These are phyloP conservation scores for Kodamaea suecica DNA, from an alignment of 1,139 yeast genomes.

Conservation along the genomic window DNA sequence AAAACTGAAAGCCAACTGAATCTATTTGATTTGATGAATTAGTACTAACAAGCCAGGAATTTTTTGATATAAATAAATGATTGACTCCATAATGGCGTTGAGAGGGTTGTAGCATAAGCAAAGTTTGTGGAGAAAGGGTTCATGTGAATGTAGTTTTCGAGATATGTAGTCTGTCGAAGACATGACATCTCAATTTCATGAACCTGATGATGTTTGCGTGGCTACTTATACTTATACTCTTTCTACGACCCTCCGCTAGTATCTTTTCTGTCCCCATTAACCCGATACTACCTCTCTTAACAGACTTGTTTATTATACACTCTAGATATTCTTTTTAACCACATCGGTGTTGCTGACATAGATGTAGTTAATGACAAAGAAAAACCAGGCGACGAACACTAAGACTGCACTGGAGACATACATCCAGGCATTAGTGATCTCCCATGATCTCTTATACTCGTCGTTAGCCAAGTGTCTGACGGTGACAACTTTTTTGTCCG, in stretches of 20 bases:
- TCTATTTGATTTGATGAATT: background rate
- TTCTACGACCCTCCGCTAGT: too few species aligned
- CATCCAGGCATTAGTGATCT: constrained; percentile 90
- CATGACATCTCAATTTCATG: too few species aligned
- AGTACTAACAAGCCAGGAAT: constrained; percentile 2
- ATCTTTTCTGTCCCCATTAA: too few species aligned
- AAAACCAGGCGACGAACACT: constrained; percentile 73
- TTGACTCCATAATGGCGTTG: too few species aligned
- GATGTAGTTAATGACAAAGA: constrained; percentile 67
- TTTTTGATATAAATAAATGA: too few species aligned
- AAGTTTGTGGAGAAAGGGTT: too few species aligned
- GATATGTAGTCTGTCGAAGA: too few species aligned
- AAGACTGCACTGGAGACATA: constrained; percentile 69
- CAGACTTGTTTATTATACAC: background rate
- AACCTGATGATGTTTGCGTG: too few species aligned
- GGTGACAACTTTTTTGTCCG: constrained; percentile 68
- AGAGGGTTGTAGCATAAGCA: too few species aligned
- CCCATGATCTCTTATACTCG: constrained; percentile 92
- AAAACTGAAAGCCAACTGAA: constrained; percentile 9
- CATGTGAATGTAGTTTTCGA: too few species aligned
- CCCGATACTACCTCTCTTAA: too few species aligned
- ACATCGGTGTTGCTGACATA: constrained; percentile 37
- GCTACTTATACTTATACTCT: too few species aligned
- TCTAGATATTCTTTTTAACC: constrained; percentile 31
- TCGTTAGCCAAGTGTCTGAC: constrained; percentile 94